Conservation (phyloP, 352 stramenopile species). For the Phytopythium kandeliae region DNA sequence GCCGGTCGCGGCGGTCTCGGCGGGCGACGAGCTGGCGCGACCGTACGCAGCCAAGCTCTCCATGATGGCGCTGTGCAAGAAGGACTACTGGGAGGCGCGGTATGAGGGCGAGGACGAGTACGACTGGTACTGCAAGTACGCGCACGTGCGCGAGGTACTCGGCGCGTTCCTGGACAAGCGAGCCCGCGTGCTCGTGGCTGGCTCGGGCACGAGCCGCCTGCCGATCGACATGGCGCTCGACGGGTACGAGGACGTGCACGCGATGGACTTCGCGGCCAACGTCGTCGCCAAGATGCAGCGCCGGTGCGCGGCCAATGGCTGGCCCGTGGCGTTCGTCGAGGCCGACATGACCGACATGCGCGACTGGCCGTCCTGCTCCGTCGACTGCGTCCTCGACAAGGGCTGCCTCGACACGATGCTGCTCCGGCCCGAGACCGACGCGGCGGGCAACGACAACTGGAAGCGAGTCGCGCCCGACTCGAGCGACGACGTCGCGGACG, state of each 20-base stretch:
- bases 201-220: slow-evolving; percentile 42
- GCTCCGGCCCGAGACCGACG: slow-evolving; percentile 39
- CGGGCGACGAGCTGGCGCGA: slow-evolving; percentile 27
- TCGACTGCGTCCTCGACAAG: slow-evolving; percentile 54
- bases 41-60: slow-evolving; percentile 47
- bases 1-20: slow-evolving; percentile 22
- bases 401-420: slow-evolving; percentile 56
- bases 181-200: slow-evolving; percentile 26
- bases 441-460: slow-evolving; percentile 30
- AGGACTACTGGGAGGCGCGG: slow-evolving; percentile 48
- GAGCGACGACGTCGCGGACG: slow-evolving; percentile 30
- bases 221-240: slow-evolving; percentile 42
- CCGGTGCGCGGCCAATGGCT: slow-evolving; percentile 21
- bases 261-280: slow-evolving; percentile 49
- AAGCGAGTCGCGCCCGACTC: slow-evolving; percentile 34
- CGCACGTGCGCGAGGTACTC: slow-evolving; percentile 34
- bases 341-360: slow-evolving; percentile 43
- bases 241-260: slow-evolving; percentile 35
- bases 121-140: slow-evolving; percentile 55
- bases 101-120: slow-evolving; percentile 49
- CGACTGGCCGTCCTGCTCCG: slow-evolving; percentile 21
- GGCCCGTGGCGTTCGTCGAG: slow-evolving; percentile 31
- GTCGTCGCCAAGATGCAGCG: slow-evolving; percentile 45
- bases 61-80: slow-evolving; percentile 50
- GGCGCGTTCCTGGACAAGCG: slow-evolving; percentile 23